Evolutionary conservation across 345 rosid genomes (phyloP), one percentile per base, ranked within the genome.

Genomic region (Xanthoceras sorbifolium): DNA sequence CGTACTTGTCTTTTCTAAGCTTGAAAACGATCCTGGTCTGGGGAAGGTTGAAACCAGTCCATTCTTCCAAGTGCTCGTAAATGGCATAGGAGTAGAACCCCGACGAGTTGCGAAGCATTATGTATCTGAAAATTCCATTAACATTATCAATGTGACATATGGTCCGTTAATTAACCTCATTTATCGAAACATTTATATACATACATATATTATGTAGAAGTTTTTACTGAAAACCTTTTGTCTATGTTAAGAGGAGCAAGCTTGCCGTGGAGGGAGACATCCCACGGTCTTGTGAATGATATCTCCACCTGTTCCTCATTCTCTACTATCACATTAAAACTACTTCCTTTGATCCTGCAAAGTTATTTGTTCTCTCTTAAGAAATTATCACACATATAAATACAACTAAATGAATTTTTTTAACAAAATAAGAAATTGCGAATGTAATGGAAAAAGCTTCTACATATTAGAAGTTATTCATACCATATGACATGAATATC

Each of bases 81-180:
- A 93, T 89, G 65, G 91, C 92, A 38, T 93, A 92, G 25, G 93
- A 81, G 86, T 93, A 93, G 81, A 93, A 90, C 25, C 98, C 98
- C n/a, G 84, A 84, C 9, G 87, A 85, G 74, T 84, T 67, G 36
- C 89, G 84, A 72, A 90, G 97, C 91, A 93, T 85, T 40, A 92
- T 76, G 73, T 85, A 92, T 89, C 98, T 91, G 81, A 28, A 82
- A 82, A 76, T 55, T 22, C 40, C 40, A 70, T 42, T 29, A 55
- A 64, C 34, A 71, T 55, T 3, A 68, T 44, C 32, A 71, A 6
- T 36, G 48, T 55, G 1, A 20, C 34, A 1, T 22, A 15, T 23
- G 15, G 20, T 42, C 31, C 57, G 12, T 8, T 11, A 55, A 54
- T 46, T 25, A 26, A 12, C 8, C 36, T 69, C 12, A 44, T 34